phyloP scores from a whole-genome alignment of 805 yeast species.

The Osmozyma mogii region DNA sequence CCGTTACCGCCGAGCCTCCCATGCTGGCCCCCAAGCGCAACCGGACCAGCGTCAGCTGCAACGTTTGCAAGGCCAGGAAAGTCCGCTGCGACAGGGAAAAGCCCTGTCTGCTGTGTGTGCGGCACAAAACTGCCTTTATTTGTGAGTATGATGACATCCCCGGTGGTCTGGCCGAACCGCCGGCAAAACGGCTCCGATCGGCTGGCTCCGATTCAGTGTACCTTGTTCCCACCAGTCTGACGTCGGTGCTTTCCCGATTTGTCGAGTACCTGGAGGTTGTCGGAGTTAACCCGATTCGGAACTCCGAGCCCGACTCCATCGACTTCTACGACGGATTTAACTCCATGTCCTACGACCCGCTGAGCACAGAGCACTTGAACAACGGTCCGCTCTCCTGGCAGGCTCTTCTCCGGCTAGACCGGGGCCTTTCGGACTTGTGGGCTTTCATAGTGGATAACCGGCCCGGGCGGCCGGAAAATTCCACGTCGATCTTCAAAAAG shows the following conservation, averaged over 20 bases:
- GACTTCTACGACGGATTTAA: constrained; percentile 7
- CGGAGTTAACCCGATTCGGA: constrained; percentile 10
- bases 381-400: constrained; percentile 13
- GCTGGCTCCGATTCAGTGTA: constrained; percentile 2
- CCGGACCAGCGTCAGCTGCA: constrained; percentile 3
- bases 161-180: background rate
- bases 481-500: background rate
- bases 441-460: constrained; percentile 7
- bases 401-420: constrained; percentile 10
- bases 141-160: constrained; percentile 7
- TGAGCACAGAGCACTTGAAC: constrained; percentile 7
- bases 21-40: background rate
- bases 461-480: background rate
- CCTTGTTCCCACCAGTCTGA: constrained; percentile 5
- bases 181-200: background rate
- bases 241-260: constrained; percentile 4
- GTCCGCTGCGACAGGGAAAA: constrained; percentile 11
- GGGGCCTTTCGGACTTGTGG: constrained; percentile 11
- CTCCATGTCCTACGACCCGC: constrained; percentile 6
- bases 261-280: constrained; percentile 1
- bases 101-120: constrained; percentile 11
- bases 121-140: constrained; percentile 7
- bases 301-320: constrained; percentile 3
- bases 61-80: constrained; percentile 8
- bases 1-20: no score